Evolutionary conservation across 768 basidiomycete species (phyloP).

Genomic region (Daedaleopsis sinensis): DNA sequence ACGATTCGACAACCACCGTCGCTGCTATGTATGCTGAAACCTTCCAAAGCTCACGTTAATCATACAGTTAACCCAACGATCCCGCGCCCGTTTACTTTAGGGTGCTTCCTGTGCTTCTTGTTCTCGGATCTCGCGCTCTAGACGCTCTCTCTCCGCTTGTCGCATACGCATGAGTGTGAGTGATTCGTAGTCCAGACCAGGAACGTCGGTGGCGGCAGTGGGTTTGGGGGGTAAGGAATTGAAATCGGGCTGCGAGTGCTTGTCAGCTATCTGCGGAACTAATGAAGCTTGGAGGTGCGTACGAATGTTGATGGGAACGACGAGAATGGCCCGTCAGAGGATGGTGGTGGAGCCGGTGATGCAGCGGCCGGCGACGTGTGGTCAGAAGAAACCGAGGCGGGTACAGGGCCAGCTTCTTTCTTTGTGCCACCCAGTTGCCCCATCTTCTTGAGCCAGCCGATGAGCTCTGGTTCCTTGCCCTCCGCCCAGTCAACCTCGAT

Average conservation of each 20-base stretch:
- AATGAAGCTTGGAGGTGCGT: conserved; percentile 25
- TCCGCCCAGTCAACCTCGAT: conserved; percentile 77
- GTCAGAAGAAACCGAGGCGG: background rate
- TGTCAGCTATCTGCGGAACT: background rate
- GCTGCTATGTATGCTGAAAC: too few species aligned
- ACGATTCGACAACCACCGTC: too few species aligned
- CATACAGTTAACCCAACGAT: too few species aligned
- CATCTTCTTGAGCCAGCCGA: conserved; percentile 68
- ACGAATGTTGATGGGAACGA: conserved; percentile 66
- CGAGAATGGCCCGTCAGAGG: conserved; percentile 49
- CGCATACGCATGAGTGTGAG: conserved; percentile 79
- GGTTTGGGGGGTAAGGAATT: conserved; percentile 7
- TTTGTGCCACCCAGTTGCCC: conserved; percentile 18
- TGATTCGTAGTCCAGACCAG: conserved; percentile 74
- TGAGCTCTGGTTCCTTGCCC: conserved; percentile 71
- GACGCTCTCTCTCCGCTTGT: conserved; percentile 75
- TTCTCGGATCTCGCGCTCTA: conserved; percentile 79
- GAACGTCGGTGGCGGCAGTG: conserved; percentile 25
- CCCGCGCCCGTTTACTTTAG: background rate
- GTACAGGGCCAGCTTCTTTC: background rate
- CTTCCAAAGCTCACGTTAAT: too few species aligned
- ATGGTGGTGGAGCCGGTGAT: conserved; percentile 3
- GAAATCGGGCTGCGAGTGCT: conserved; percentile 24
- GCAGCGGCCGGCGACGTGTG: background rate
- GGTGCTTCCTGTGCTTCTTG: conserved; percentile 49